Base-by-base conservation (phyloP, 2,329 filamentous ascomycete genomes). In the Colletotrichum sp. region DNA sequence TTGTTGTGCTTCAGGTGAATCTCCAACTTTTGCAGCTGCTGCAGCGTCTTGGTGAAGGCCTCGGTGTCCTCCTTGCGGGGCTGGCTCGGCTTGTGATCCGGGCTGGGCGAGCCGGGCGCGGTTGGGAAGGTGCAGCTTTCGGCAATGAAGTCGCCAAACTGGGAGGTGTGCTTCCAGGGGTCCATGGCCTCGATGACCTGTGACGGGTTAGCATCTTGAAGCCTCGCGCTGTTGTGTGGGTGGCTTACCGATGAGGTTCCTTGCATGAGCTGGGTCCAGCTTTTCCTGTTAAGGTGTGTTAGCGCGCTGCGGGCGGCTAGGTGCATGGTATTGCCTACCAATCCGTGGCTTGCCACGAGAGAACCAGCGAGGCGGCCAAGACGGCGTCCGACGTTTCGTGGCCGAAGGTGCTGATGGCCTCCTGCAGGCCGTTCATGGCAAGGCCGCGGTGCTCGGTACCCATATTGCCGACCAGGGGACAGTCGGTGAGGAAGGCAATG, bases 271-370 rank as follows among this genome's bases (percentile, higher is more conserved):
- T 96, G 96, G 77, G 94, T 95, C 96, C 96, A 98, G 85, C 93
- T 94, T 84, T 94, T 93, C 94, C 96, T 98, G 83, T 79, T 4
- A 77, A 80, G 55, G 75, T 48, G 32, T 73, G 78, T 88, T 81
- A 88, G 86, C 80, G 79, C 52, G 73, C 79, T 77, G 71, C 75
- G 64, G 61, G 28, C 80, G 80, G 81, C 60, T 79, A 77, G 79
- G 71, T 79, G 79, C 80, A 82, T 79, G 55, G 38, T 81, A 87
- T 83, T 83, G 81, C 93, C 89, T 90, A 97, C 96, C 96, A 98
- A 87, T 98, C 96, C 76, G 94, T 97, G 71, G 95, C 95, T 87
- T 98, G 96, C 96, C 97, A 98, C 48, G 96, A 97, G 66, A 99
- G 90, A 64, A 98, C 91, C 60, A 98, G 92, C 30, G 96, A 98